Evolutionary conservation across 1,284 basidiomycete species (phyloP).

Genomic region (Coniferiporia weirii): DNA sequence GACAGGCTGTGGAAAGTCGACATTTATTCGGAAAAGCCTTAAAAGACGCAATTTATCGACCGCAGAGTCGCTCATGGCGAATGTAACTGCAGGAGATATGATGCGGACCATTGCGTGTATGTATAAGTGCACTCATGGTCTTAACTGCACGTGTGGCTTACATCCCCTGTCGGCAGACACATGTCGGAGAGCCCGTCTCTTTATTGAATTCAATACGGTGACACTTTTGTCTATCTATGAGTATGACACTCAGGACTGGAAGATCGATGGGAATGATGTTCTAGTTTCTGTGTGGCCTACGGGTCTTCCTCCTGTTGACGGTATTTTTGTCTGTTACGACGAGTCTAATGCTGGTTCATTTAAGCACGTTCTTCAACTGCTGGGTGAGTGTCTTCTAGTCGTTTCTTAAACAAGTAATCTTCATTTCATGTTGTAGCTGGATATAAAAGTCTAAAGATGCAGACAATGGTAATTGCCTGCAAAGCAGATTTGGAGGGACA

Average conservation of each 20-base stretch:
- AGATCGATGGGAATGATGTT: constrained; percentile 18
- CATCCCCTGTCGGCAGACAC: constrained; percentile 1
- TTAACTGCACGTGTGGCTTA: neutral
- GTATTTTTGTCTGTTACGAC: constrained; percentile 72
- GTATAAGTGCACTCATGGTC: constrained; percentile 17
- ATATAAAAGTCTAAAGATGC: constrained; percentile 49
- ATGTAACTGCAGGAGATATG: constrained; percentile 24
- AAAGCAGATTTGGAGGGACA: constrained; percentile 60
- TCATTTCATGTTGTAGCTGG: constrained; percentile 36
- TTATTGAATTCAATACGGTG: neutral
- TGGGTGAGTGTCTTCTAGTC: constrained; percentile 41
- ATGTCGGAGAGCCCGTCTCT: neutral
- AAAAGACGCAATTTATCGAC: constrained; percentile 51
- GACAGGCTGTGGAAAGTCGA: constrained; percentile 65
- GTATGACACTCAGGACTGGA: constrained; percentile 38
- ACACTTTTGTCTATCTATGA: constrained; percentile 40
- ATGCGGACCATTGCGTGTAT: constrained; percentile 40
- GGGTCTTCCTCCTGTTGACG: constrained; percentile 56
- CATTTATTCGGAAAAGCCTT: constrained; percentile 62
- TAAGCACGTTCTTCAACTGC: constrained; percentile 51
- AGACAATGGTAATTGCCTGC: constrained; percentile 67
- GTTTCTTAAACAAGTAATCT: neutral
- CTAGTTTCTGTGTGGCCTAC: constrained; percentile 33
- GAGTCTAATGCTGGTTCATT: constrained; percentile 56
- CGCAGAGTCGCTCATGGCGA: constrained; percentile 32